phyloP scores from a whole-genome alignment of 1,139 yeast genomes.

The Kurtzmaniella natalensis region DNA sequence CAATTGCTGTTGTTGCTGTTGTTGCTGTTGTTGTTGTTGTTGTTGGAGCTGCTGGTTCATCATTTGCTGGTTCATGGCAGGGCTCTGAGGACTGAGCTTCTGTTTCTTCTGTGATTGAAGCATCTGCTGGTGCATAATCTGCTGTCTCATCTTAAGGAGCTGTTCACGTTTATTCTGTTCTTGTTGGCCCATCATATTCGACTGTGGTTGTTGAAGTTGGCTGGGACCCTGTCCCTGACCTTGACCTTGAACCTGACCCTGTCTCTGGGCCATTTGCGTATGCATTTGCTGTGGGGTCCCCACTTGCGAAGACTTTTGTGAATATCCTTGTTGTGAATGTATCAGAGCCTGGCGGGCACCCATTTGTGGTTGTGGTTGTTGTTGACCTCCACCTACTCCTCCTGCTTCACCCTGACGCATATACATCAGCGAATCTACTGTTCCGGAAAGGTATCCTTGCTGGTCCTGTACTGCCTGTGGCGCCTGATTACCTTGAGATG shows the following conservation, averaged over 20 bases:
- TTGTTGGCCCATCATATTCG: too few species aligned
- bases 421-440: constrained; percentile 23
- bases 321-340: constrained; percentile 26
- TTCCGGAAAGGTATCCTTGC: too few species aligned
- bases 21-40: constrained; percentile 5
- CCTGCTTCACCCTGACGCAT: constrained; percentile 18
- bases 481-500: constrained; percentile 9
- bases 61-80: not conserved
- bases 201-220: too few species aligned
- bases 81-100: constrained; percentile 2
- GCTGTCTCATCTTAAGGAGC: constrained; percentile 34
- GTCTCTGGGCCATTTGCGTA: too few species aligned
- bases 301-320: too few species aligned
- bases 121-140: constrained; percentile 38
- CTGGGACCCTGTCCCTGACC: too few species aligned
- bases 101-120: constrained; percentile 21
- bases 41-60: constrained; percentile 1
- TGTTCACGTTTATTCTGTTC: constrained; percentile 21
- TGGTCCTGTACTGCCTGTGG: constrained; percentile 10
- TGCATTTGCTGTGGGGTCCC: too few species aligned
- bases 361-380: constrained; percentile 15
- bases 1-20: constrained; percentile 11
- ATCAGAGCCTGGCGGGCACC: constrained; percentile 21
- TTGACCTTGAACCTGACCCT: too few species aligned
- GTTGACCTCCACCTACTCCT: constrained; percentile 11